phyloP scores from a whole-genome alignment of 2,329 filamentous ascomycete species.

The Beauveria medogensis region DNA sequence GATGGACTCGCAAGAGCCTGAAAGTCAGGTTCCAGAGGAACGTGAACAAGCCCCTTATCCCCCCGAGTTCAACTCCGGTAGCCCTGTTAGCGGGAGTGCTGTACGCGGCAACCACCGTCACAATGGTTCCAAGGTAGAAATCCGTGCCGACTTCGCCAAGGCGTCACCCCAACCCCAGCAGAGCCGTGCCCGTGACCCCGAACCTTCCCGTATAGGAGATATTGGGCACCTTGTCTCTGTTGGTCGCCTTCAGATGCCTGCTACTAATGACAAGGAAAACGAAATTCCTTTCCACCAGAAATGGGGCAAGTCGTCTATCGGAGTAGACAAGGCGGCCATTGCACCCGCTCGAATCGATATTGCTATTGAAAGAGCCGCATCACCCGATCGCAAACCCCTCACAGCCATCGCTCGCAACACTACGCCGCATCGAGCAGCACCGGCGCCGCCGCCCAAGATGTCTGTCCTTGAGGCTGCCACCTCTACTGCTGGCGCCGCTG shows the following conservation, averaged over 20 bases:
- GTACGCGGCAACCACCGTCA: conserved; percentile 34
- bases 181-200: conserved; percentile 8
- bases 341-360: conserved; percentile 41
- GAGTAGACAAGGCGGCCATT: conserved; percentile 47
- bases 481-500: conserved; percentile 69
- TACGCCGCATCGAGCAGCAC: conserved; percentile 71
- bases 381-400: conserved; percentile 50
- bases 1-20: conserved; percentile 18
- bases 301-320: conserved; percentile 47
- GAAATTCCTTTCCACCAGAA: conserved; percentile 64
- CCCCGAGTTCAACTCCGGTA: conserved; percentile 47
- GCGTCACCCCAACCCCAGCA: conserved; percentile 20
- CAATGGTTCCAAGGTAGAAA: conserved; percentile 29
- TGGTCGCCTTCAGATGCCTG: conserved; percentile 47
- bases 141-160: conserved; percentile 24
- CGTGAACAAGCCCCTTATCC: conserved; percentile 16
- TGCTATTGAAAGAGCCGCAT: conserved; percentile 29
- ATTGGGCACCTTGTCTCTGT: conserved; percentile 14
- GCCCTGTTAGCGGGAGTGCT: conserved; percentile 44
- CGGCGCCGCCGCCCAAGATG: conserved; percentile 89
- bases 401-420: conserved; percentile 44
- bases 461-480: conserved; percentile 89
- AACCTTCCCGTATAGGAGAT: conserved; percentile 11
- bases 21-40: conserved; percentile 35
- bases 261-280: conserved; percentile 76